A percentile compares a stretch with the other conserved stretches of the same genome.
Conservation (phyloP, 352 stramenopile species). For the Globisporangium perplexum region DNA sequence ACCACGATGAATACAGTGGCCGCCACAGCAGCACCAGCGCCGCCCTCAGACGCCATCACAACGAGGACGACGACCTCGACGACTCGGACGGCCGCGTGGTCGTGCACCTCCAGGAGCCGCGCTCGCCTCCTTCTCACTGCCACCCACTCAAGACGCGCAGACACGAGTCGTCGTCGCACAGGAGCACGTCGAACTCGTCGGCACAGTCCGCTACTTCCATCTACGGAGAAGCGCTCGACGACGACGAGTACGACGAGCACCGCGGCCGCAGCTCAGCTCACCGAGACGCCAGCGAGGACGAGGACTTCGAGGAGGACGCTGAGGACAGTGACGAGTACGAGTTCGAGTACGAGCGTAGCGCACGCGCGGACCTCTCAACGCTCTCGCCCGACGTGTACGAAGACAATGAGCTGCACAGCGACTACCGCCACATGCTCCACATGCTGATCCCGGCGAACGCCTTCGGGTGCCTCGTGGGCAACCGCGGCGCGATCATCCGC, state of each 20-base stretch:
- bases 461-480: conserved; percentile 44
- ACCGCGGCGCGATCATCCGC: conserved; percentile 41
- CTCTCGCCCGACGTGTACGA: conserved; percentile 44
- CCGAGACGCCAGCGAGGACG: background rate
- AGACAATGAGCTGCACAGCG: conserved; percentile 43
- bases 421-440: conserved; percentile 50
- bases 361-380: conserved; percentile 11
- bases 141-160: background rate
- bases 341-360: background rate
- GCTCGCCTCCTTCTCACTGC: background rate
- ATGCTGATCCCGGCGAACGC: conserved; percentile 57
- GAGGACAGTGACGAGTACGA: background rate
- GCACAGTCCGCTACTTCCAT: background rate
- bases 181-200: conserved; percentile 11
- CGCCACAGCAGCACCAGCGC: background rate
- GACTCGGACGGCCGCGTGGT: background rate
- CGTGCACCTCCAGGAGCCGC: conserved; percentile 1
- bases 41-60: background rate
- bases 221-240: background rate
- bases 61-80: conserved; percentile 2
- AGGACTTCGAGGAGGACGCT: background rate
- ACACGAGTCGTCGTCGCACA: conserved; percentile 6
- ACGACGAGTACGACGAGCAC: background rate
- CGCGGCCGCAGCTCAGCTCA: background rate
- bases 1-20: background rate